Evolutionary conservation across 1,284 basidiomycete genomes (phyloP), one percentile per base, ranked within the genome.

Genomic region (Porodaedalea pini): DNA sequence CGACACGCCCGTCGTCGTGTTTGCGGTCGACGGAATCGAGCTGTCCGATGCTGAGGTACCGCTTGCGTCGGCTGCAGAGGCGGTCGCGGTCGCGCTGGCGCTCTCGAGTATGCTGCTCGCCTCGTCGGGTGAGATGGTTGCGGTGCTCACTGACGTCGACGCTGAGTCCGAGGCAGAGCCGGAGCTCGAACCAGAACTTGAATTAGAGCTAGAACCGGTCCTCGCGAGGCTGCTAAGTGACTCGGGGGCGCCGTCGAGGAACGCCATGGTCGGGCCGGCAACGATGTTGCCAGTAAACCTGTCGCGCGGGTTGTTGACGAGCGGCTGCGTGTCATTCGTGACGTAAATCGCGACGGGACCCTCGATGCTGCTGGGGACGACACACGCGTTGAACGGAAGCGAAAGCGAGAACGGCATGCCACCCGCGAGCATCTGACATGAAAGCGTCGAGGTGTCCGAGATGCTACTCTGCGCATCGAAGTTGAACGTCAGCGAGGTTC

Each of bases 341-440:
- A 92, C 72, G 72, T 77, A 91, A 66, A 92, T 70, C 32, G 80
- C 83, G 62, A 91, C 86, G 62, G 86, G 84, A 39, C 87, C 88
- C 67, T 86, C 82, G 68, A 90, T 71, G 54, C 78, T 79, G 1
- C 64, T 45, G 25, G 88, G 90, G 10, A 90, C 82, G 58, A 78
- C 70, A 64, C 89, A 91, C 56, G 77, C 61, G 63, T 70, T 64
- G 64, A 88, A 68, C 3, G 88, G 83, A 39, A 90, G 75, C 29
- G 78, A 65, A 65, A 88, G 73, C 2, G 88, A 75, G 65, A 70
- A 69, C 51, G 82, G 70, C n/a, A 73, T 63, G 36, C 85, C 85
- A 37, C 88, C 89, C 54, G 83, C 65, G 62, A 92, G 72, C 82
- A 92, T 88, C 71, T 92, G 85, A 72, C 90, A 92, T 71, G 77